Evolutionary conservation across 495 filamentous ascomycete genomes (phyloP), one percentile per base, ranked within the genome.

Genomic region (Elasticomyces elasticus): DNA sequence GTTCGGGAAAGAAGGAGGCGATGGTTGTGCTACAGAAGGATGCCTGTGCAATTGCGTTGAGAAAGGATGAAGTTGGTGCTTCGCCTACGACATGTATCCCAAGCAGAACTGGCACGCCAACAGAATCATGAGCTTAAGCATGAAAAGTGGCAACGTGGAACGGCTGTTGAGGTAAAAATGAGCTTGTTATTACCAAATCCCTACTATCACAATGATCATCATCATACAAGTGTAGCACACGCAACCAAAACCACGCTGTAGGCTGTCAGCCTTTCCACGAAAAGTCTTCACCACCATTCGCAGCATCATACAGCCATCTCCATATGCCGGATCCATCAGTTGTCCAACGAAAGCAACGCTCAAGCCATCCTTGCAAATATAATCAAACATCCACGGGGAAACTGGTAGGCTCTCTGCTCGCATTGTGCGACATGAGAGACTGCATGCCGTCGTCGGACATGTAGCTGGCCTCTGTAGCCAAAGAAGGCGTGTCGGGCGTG

Each of bases 31-130:
- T 3, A 68, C 61, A 2, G 62, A 63, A 33, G 67, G 66, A 10
- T 71, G 69, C 48, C 49, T 65, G 2, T 69, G 67, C 31, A 64
- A 66, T 31, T 71, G 69, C 47, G 61, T 40, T 4, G 35, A 13
- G 35, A 3, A 13, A 15, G 35, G 15, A 5, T 40, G 35, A 40
- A 13, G 35, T n/a, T n/a, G n/a, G n/a, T n/a, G n/a, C n/a, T n/a
- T n/a, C n/a, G n/a, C n/a, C n/a, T n/a, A n/a, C n/a, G n/a, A n/a
- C n/a, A n/a, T n/a, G n/a, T n/a, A n/a, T n/a, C n/a, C n/a, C n/a
- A n/a, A n/a, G n/a, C n/a, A n/a, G n/a, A n/a, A n/a, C n/a, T n/a
- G n/a, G n/a, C n/a, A n/a, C n/a, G n/a, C n/a, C n/a, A n/a, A n/a
- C n/a, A n/a, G n/a, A n/a, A n/a, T n/a, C n/a, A n/a, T n/a, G n/a